Evolutionary conservation across 805 yeast genomes (phyloP).

Genomic region (Lipomyces sp.): DNA sequence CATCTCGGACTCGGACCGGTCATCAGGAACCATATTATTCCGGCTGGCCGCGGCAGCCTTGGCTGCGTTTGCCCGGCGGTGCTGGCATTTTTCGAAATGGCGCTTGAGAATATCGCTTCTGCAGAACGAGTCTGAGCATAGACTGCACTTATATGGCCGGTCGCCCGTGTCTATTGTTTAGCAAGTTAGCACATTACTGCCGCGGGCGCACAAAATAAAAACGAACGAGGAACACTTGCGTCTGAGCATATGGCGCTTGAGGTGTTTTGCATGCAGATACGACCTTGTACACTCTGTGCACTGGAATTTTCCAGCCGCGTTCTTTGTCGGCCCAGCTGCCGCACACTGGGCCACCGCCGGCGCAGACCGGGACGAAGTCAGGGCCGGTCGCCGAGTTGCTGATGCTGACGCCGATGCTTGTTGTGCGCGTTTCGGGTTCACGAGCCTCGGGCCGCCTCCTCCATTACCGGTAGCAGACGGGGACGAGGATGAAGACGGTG

Average conservation of each 20-base stretch:
- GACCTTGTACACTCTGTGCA: constrained; percentile 41
- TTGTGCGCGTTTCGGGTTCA: neutral
- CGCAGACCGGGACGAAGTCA: constrained; percentile 8
- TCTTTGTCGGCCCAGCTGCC: constrained; percentile 53
- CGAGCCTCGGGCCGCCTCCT: too few species aligned
- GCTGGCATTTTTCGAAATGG: constrained; percentile 50
- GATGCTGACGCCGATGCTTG: too few species aligned
- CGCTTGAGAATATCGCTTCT: constrained; percentile 74
- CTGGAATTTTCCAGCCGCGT: constrained; percentile 54
- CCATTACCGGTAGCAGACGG: neutral
- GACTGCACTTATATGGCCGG: constrained; percentile 77
- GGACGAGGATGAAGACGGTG: constrained; percentile 6
- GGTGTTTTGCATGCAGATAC: constrained; percentile 62
- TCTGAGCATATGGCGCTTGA: constrained; percentile 78
- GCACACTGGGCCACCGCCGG: constrained; percentile 44
- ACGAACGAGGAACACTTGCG: constrained; percentile 42
- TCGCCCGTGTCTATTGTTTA: constrained; percentile 65
- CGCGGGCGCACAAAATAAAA: too few species aligned
- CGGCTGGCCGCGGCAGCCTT: too few species aligned
- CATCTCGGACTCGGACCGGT: too few species aligned
- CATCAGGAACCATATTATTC: neutral
- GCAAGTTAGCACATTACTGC: neutral
- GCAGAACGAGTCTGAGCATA: constrained; percentile 66
- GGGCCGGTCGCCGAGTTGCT: constrained; percentile 8
- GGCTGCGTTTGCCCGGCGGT: constrained; percentile 10